Evolutionary conservation across 176 grass and related monocot genomes (phyloP), one percentile per base, ranked within the genome.

Genomic region (Zizania latifolia): DNA sequence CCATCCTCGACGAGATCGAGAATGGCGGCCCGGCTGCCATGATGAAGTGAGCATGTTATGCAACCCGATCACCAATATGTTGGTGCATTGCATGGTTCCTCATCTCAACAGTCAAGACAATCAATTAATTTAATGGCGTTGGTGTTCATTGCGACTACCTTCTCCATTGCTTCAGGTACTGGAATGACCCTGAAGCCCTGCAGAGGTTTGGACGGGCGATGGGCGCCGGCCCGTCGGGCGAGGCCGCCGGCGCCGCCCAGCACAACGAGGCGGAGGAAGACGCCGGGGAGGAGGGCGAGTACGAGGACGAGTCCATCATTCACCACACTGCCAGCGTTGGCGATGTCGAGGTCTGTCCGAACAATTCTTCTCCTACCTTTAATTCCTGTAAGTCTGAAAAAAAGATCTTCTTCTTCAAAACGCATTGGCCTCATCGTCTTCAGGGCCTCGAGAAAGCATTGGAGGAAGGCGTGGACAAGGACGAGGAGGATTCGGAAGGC

Each of bases 1-100:
- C 86, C 67, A 92, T 99, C 81, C 81, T 99, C 71, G 95, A 99
- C 48, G 95, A 99, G 86, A 94, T 99, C 68, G 95, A 99, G 86
- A 74, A 58, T 37, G 95, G 89, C 45, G 95, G 91, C 8, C 89
- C 95, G 26, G 83, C 83, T 10, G 89, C 89, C 34, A 99, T 99
- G 95, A 99, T 99, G 95, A 99, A 94, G 94, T 93, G 2, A n/a
- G n/a, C n/a, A n/a, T n/a, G n/a, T n/a, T n/a, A n/a, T n/a, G n/a
- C n/a, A n/a, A n/a, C n/a, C n/a, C n/a, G n/a, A n/a, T n/a, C n/a
- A n/a, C n/a, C n/a, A n/a, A n/a, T n/a, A n/a, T n/a, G n/a, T n/a
- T n/a, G n/a, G n/a, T n/a, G n/a, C n/a, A n/a, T n/a, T n/a, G n/a
- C n/a, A n/a, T n/a, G n/a, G n/a, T n/a, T n/a, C n/a, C n/a, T n/a